Percentiles rank a stretch among this genome's conserved stretches.
Conservation (phyloP, 1,139 yeast genomes). For the Candida buenavistaensis region DNA sequence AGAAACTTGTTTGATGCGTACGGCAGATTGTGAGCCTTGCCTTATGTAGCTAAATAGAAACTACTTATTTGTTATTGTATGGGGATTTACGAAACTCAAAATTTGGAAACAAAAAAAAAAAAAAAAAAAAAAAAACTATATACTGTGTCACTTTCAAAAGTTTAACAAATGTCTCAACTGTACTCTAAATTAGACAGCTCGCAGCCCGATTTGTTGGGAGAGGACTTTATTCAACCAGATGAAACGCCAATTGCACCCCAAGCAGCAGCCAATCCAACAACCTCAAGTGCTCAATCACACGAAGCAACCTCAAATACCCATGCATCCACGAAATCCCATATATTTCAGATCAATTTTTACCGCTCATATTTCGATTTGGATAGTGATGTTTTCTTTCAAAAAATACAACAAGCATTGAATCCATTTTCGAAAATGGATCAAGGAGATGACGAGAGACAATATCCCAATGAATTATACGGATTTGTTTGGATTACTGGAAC, state of each 20-base stretch:
- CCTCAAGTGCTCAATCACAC: neutral
- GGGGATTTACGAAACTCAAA: too few species aligned
- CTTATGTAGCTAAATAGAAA: too few species aligned
- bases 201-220: slow-evolving; percentile 14
- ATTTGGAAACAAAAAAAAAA: too few species aligned
- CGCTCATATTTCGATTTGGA: slow-evolving; percentile 64
- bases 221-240: slow-evolving; percentile 22
- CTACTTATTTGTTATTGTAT: too few species aligned
- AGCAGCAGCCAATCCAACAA: too few species aligned
- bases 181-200: slow-evolving; percentile 3
- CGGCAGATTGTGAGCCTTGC: too few species aligned
- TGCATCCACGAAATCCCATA: slow-evolving; percentile 31
- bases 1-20: slow-evolving; percentile 4
- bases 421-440: slow-evolving; percentile 33
- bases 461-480: slow-evolving; percentile 69
- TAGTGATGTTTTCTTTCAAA: slow-evolving; percentile 54
- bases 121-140: neutral
- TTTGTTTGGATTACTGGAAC: slow-evolving; percentile 86
- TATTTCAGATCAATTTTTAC: slow-evolving; percentile 58
- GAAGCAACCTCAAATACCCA: slow-evolving; percentile 3
- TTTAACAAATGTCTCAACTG: slow-evolving; percentile 3
- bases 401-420: slow-evolving; percentile 44
- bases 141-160: neutral
- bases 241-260: too few species aligned
- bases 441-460: slow-evolving; percentile 32